Conservation (phyloP, 345 rosid genomes). For the Anastatica hierochuntica region DNA sequence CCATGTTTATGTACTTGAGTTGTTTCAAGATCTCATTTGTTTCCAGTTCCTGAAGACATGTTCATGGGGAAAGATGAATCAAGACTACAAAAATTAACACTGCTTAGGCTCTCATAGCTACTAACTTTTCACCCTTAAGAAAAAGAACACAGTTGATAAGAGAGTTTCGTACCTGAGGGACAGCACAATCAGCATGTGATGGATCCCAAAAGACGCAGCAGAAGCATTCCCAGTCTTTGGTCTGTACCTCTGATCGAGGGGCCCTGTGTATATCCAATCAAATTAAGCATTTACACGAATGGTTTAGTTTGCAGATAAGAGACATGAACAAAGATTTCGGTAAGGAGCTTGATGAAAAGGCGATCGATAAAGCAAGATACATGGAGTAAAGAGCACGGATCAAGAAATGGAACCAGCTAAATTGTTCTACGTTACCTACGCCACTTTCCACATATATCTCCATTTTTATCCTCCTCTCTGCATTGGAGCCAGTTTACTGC, state of each 20-base stretch:
- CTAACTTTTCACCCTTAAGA: no score
- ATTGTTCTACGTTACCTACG: slow-evolving; percentile 52
- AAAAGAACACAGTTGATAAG: background rate
- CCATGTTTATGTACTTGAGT: slow-evolving; percentile 62
- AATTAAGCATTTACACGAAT: slow-evolving; percentile 6
- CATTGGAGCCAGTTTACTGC: slow-evolving; percentile 94
- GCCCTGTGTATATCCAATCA: slow-evolving; percentile 49
- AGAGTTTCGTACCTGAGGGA: slow-evolving; percentile 55
- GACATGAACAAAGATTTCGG: no score
- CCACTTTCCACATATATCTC: slow-evolving; percentile 90
- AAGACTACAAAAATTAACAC: background rate
- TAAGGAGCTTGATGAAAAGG: slow-evolving; percentile 3
- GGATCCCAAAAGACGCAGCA: slow-evolving; percentile 83
- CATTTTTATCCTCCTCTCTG: slow-evolving; percentile 37
- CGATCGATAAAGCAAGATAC: background rate
- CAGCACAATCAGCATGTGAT: slow-evolving; percentile 77
- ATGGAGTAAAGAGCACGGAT: slow-evolving; percentile 5
- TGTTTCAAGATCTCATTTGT: slow-evolving; percentile 72
- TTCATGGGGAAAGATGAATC: slow-evolving; percentile 10
- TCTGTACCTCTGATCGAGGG: slow-evolving; percentile 82
- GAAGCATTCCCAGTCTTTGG: slow-evolving; percentile 89
- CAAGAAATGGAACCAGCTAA: slow-evolving; percentile 4
- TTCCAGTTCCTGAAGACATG: slow-evolving; percentile 62
- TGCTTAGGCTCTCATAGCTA: slow-evolving; percentile 9
- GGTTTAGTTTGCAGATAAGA: background rate